A percentile compares a stretch with the other conserved stretches of the same genome.
phyloP scores from a whole-genome alignment of 495 filamentous ascomycete species.

The Hyaloscypha bicolor region DNA sequence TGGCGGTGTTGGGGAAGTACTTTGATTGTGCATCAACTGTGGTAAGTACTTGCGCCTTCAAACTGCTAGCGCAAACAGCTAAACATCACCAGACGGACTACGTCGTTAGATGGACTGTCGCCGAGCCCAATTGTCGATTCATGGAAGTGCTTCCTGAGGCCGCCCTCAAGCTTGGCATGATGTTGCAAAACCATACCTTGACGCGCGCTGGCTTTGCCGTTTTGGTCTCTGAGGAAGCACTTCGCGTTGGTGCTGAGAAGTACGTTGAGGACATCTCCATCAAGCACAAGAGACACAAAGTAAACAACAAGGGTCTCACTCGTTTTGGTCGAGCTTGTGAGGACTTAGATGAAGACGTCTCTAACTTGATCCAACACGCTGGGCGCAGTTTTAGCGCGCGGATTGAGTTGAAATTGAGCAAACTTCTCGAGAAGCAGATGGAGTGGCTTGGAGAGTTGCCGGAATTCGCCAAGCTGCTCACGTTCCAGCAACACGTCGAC shows the following conservation, averaged over 20 bases:
- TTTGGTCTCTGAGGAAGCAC: constrained; percentile 29
- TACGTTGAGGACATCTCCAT: neutral
- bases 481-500: constrained; percentile 10
- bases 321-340: constrained; percentile 18
- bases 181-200: constrained; percentile 8
- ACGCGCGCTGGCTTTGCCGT: constrained; percentile 21
- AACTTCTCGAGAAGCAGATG: constrained; percentile 47
- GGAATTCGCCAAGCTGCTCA: constrained; percentile 34
- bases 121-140: constrained; percentile 20
- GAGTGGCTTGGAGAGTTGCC: constrained; percentile 23
- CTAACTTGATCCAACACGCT: constrained; percentile 47
- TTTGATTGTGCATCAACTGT: constrained; percentile 41
- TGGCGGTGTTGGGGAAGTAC: constrained; percentile 51
- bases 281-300: neutral
- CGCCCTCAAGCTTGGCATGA: constrained; percentile 17
- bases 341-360: constrained; percentile 16
- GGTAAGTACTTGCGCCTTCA: constrained; percentile 15
- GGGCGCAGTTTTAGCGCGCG: constrained; percentile 46
- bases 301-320: neutral
- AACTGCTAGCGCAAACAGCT: neutral
- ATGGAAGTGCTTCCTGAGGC: constrained; percentile 30
- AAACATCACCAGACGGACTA: constrained; percentile 16
- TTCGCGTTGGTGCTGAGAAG: constrained; percentile 2
- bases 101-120: constrained; percentile 20
- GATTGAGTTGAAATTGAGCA: constrained; percentile 38